Evolutionary conservation across 768 basidiomycete genomes (phyloP), one percentile per base, ranked within the genome.

Genomic region (Pleurotus tuber-regium): DNA sequence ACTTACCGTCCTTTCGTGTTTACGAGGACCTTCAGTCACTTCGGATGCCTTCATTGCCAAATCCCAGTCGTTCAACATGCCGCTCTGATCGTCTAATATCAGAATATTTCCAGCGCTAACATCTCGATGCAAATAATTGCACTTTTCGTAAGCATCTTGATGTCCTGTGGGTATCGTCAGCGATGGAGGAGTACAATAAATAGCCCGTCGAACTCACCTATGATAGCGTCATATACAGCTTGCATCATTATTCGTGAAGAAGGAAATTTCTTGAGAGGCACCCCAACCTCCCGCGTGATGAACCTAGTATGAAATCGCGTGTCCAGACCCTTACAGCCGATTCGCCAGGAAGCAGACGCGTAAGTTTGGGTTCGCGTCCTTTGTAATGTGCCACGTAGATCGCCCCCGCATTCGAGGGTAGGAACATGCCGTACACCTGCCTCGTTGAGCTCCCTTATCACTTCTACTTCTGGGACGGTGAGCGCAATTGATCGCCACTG

Each of bases 21-120:
- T 54, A 14, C 51, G 50, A 4, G 23, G 18, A 9, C 3, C 39
- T 43, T 30, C 24, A 23, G 3, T 11, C n/a, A 38, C 35, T 7
- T 39, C 28, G 19, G 18, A 40, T 23, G 54, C 21, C 3, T 31
- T 29, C 21, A 43, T 54, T 14, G 43, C 58, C 4, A 63, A 16
- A 31, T 68, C 66, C 63, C 61, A 65, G 18, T 68, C 64, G 21
- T 57, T 59, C 12, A 67, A 52, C n/a, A 63, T 8, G 0, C 62
- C 61, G 0, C 31, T 18, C 1, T 57, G 58, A 1, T 56, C 47
- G 1, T 38, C 38, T 1, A 31, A 54, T 5, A 64, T 39, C 14
- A 67, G 31, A 50, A 69, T 59, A 38, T 67, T 68, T 4, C 55
- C 54, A 0, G 24, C 28, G 23, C 65, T 69, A n/a, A 66, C 59